A percentile compares a stretch with the other conserved stretches of the same genome.
Evolutionary conservation across 177 flowering plant genomes (phyloP).

Genomic region (Telopea speciosissima): DNA sequence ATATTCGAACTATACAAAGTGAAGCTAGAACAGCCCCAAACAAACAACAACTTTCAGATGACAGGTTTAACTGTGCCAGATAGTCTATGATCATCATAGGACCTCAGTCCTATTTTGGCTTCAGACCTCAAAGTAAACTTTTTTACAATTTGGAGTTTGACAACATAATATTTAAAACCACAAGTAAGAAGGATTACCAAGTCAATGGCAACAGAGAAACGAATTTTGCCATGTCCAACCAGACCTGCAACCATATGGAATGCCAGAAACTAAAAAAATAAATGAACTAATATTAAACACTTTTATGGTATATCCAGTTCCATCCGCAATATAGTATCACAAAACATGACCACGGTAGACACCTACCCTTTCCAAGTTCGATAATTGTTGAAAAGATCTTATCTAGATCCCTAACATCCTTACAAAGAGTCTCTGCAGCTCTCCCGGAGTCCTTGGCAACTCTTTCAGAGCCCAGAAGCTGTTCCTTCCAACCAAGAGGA

Average conservation of each 20-base stretch:
- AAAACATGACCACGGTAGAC: not conserved
- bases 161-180: too few species aligned
- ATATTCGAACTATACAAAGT: not conserved
- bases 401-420: conserved; percentile 51
- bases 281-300: not conserved
- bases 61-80: not conserved
- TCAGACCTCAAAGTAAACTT: not conserved
- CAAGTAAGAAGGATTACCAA: conserved; percentile 43
- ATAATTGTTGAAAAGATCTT: conserved; percentile 41
- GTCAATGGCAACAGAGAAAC: conserved; percentile 80
- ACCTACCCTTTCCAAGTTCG: conserved; percentile 67
- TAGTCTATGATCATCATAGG: not conserved
- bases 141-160: too few species aligned
- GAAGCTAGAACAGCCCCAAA: not conserved
- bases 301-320: not conserved
- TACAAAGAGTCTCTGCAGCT: conserved; percentile 24
- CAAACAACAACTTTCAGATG: not conserved
- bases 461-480: conserved; percentile 23
- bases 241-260: conserved; percentile 40
- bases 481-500: conserved; percentile 87
- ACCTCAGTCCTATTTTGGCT: not conserved
- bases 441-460: conserved; percentile 11
- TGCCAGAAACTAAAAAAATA: not conserved
- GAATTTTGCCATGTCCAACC: conserved; percentile 49
- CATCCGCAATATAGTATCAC: not conserved